Conservation (phyloP, 306 rosid genomes). For the Calophaca sinica region DNA sequence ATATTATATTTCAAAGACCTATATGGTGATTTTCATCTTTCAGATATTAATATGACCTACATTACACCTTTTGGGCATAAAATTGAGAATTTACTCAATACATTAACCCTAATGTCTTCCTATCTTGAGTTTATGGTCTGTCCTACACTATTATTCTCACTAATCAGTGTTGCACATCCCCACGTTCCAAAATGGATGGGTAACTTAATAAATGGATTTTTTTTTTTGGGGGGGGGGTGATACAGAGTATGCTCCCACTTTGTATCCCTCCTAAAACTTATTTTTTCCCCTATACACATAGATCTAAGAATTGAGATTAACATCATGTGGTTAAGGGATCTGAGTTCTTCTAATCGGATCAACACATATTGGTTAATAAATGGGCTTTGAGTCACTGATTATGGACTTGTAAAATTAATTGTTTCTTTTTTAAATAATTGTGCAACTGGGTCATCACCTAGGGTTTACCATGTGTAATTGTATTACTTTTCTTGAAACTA, state of each 20-base stretch:
- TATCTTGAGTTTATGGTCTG: not conserved
- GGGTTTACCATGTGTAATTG: not conserved
- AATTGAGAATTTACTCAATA: constrained; percentile 31
- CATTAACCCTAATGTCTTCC: not conserved
- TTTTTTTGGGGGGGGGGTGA: not conserved
- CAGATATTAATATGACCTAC: not conserved
- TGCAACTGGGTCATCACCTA: not conserved
- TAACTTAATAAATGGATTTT: not conserved
- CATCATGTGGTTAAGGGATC: not conserved
- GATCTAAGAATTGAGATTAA: not conserved
- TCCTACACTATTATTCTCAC: not conserved
- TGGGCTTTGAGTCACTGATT: constrained; percentile 4
- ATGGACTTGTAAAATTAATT: not conserved
- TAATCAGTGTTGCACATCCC: not conserved
- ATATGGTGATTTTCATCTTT: not conserved
- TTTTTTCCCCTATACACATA: not conserved
- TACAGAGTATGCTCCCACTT: not conserved
- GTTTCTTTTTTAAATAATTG: not conserved
- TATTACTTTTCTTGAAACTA: constrained; percentile 38
- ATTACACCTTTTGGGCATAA: not conserved
- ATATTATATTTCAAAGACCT: constrained; percentile 14
- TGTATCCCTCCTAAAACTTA: not conserved
- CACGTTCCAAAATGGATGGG: not conserved
- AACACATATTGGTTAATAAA: not conserved
- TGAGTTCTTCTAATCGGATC: not conserved